Evolutionary conservation across 2,329 filamentous ascomycete genomes (phyloP), one percentile per base, ranked within the genome.

Genomic region (Ophiostoma montium): DNA sequence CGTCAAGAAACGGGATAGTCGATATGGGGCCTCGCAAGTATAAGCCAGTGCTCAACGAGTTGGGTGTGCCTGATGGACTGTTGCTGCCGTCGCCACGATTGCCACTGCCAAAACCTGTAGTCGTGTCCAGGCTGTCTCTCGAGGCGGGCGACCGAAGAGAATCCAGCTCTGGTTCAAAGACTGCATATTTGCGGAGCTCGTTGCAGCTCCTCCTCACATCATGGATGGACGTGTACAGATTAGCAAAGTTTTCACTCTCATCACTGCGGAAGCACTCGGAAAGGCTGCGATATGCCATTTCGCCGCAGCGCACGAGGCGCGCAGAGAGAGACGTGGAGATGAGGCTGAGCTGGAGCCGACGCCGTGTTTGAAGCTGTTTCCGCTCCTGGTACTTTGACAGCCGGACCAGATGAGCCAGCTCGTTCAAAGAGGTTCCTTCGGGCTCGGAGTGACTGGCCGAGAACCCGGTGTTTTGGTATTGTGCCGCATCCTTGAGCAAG

Each of bases 321-420:
- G 82, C 78, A 55, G 81, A 86, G 52, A 88, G 70, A 35, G 84
- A 84, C 39, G 82, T 85, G 18, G 82, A 84, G 48, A 89, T 76
- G 53, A 89, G 69, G 60, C 77, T 84, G 60, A 82, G 74, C 62
- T 88, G 83, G 48, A 92, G 72, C 50, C 84, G 80, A 55, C 84
- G 71, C 56, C 85, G 75, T 42, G 81, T 84, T 60, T 82, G 81
- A 55, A 76, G 72, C 66, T 84, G 78, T 70, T 86, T 84, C 70
- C 83, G 82, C 70, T 86, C 82, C 65, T 90, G 85, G 62, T 88
- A 87, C 59, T 81, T 84, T 61, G 84, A 84, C 54, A 88, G 70
- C 53, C 84, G 79, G 55, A 87, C 82, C 58, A 89, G 66, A 63
- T 88, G 84, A 47, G 84, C 84, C 56, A 90, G 75, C 64, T 89